Percentiles rank a stretch among this genome's conserved stretches.
Evolutionary conservation across 2,329 filamentous ascomycete species (phyloP).

Genomic region (Sclerotinia trifoliorum): DNA sequence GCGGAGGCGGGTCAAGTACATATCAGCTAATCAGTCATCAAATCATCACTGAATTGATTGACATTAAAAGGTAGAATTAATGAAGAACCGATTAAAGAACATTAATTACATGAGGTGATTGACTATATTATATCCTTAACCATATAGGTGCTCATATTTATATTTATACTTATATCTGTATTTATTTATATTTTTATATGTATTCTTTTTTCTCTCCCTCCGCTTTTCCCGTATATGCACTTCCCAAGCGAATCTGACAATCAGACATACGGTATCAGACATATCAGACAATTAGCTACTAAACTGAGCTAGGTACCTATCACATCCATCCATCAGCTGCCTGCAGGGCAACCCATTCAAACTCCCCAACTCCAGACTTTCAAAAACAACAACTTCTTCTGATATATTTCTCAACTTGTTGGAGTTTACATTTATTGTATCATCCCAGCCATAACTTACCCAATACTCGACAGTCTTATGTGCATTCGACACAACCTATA

Average conservation of each 20-base stretch:
- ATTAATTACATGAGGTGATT: no score
- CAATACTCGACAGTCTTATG: constrained; percentile 6
- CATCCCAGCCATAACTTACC: constrained; percentile 3
- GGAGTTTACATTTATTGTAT: background rate
- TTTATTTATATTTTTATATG: no score
- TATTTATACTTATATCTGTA: no score
- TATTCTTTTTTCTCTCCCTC: background rate
- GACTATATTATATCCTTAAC: background rate
- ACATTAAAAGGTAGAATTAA: background rate
- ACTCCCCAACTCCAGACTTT: background rate
- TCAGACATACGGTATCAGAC: no score
- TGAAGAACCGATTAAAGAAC: background rate
- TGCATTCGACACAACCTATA: constrained; percentile 7
- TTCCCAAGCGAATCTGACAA: background rate
- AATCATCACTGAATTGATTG: no score
- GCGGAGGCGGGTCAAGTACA: no score
- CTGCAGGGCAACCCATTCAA: background rate
- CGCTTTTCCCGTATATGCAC: background rate
- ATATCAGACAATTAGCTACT: background rate
- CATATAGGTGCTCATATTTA: no score
- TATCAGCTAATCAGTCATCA: no score
- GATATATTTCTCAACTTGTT: background rate
- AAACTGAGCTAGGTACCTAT: background rate
- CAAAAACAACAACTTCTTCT: background rate
- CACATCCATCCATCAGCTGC: constrained; percentile 15